Evolutionary conservation across 805 yeast genomes (phyloP).

Genomic region (Barnettozyma botsteinii): DNA sequence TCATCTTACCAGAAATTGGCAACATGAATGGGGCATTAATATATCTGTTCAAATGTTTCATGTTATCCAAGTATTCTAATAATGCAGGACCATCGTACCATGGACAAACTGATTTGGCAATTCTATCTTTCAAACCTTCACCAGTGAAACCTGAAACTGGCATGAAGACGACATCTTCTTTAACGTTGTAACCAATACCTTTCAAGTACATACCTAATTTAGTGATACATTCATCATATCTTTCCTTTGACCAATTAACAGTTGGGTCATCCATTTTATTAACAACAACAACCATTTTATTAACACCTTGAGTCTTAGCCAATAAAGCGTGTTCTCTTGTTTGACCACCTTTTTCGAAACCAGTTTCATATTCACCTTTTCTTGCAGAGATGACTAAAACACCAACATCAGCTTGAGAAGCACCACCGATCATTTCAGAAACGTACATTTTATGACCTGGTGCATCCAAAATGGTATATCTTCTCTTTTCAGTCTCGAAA

Average conservation of each 20-base stretch:
- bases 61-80: slow-evolving; percentile 79
- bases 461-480: slow-evolving; percentile 97
- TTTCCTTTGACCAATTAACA: slow-evolving; percentile 90
- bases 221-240: slow-evolving; percentile 91
- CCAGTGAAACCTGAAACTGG: slow-evolving; percentile 99
- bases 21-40: slow-evolving; percentile 95
- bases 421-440: slow-evolving; percentile 99
- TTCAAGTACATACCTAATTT: slow-evolving; percentile 74
- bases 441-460: slow-evolving; percentile 99
- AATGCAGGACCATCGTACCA: slow-evolving; percentile 95
- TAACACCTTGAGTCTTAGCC: slow-evolving; percentile 98
- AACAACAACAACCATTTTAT: slow-evolving; percentile 85
- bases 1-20: slow-evolving; percentile 91
- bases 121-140: slow-evolving; percentile 89
- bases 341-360: slow-evolving; percentile 98
- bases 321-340: slow-evolving; percentile 96
- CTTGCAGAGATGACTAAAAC: slow-evolving; percentile 95
- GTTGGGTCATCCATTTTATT: slow-evolving; percentile 99
- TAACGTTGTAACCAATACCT: slow-evolving; percentile 81
- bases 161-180: slow-evolving; percentile 85
- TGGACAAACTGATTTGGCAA: slow-evolving; percentile 64
- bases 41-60: slow-evolving; percentile 79
- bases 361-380: slow-evolving; percentile 99
- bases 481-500: slow-evolving; percentile 95
- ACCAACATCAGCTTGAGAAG: slow-evolving; percentile 99